phyloP scores from a whole-genome alignment of 768 basidiomycete species.

The Solioccasus polychromus region DNA sequence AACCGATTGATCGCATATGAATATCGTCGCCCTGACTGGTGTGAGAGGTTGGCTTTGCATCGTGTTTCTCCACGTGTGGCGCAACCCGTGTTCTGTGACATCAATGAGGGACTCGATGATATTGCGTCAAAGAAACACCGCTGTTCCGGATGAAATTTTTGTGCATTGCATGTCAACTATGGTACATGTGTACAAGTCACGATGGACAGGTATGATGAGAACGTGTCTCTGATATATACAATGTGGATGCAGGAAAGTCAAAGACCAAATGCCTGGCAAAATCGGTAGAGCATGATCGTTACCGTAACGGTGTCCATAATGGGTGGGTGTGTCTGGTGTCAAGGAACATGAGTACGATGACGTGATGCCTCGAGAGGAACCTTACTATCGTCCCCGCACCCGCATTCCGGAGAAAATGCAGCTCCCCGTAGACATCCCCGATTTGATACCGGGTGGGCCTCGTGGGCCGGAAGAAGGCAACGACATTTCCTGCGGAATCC shows the following conservation, averaged over 20 bases:
- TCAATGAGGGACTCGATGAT: constrained; percentile 13
- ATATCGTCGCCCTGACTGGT: constrained; percentile 15
- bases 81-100: constrained; percentile 28
- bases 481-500: constrained; percentile 63
- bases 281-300: constrained; percentile 83
- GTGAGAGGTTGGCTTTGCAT: constrained; percentile 23
- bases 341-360: constrained; percentile 23
- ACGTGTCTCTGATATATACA: constrained; percentile 31
- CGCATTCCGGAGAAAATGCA: constrained; percentile 76
- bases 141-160: constrained; percentile 20
- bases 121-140: constrained; percentile 18
- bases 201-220: constrained; percentile 28
- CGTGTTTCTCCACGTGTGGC: constrained; percentile 34
- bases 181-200: constrained; percentile 30
- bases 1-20: constrained; percentile 28
- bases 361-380: constrained; percentile 16
- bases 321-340: constrained; percentile 73
- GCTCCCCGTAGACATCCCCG: constrained; percentile 83
- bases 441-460: constrained; percentile 78
- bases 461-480: constrained; percentile 79
- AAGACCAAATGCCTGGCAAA: constrained; percentile 54
- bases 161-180: constrained; percentile 30
- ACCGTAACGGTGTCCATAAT: constrained; percentile 88
- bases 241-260: constrained; percentile 33
- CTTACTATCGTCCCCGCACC: constrained; percentile 80